Base-by-base conservation (phyloP, 2,329 filamentous ascomycete genomes). In the Pestalotiopsis sp. region DNA sequence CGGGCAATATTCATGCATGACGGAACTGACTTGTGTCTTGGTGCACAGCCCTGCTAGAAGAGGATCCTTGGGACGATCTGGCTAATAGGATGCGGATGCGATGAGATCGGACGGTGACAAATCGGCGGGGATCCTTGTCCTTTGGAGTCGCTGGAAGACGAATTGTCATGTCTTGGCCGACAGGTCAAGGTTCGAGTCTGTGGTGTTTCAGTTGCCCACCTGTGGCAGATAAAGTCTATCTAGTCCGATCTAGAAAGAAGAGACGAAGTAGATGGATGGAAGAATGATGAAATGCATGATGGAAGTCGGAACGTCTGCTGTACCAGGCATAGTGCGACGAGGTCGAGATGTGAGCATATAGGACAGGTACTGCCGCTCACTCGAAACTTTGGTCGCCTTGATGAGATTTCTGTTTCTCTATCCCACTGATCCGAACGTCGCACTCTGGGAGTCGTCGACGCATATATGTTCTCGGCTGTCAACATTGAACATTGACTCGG, bases 211-310 rank as follows among this genome's bases (percentile, higher is more conserved):
- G 58, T 62, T 49, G 38, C 66, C 58, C 38, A 36, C 45, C 25
- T 67, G 66, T 63, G 58, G 66, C 59, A 67, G 65, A 67, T 67
- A 60, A 20, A 52, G 45, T 52, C 45, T 41, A 59, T 38, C 65
- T 31, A 60, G 66, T 39, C 59, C 66, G n/a, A 57, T 62, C 41
- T 63, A 62, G 38, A 39, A 6, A 23, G 65, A n/a, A 67, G 17
- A 52, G 58, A 41, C 41, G 66, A 38, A 17, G 45, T 56, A 59
- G 65, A 56, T 56, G 31, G 45, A 58, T 36, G 38, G 49, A 67
- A 67, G 66, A 62, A 31, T 23, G 45, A n/a, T 23, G 56, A 17
- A 58, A 66, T 63, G 66, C 66, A 67, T 63, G 36, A 67, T 23
- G 66, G 41, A 38, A 27, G 27, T 41, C 56, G 17, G 52, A 59